A percentile compares a stretch with the other conserved stretches of the same genome.
These are phyloP conservation scores for Tricholoma flavovirens DNA, from an alignment of 768 basidiomycete species.

Conservation along the genomic window DNA sequence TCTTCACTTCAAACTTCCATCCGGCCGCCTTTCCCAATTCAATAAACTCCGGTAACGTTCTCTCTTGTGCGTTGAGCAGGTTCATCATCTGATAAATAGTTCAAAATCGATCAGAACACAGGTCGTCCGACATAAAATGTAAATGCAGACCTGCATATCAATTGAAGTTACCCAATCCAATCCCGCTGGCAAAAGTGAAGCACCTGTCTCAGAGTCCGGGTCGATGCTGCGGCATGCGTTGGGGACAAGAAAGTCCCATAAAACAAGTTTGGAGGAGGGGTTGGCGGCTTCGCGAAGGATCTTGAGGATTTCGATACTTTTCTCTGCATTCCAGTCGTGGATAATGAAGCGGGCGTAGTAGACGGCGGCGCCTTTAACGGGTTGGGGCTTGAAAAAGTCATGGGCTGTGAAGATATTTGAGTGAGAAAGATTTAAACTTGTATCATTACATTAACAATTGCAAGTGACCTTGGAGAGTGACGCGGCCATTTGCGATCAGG, in stretches of 20 bases:
- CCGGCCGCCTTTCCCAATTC: constrained; percentile 18
- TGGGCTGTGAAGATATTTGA: constrained; percentile 14
- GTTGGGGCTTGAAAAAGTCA: constrained; percentile 28
- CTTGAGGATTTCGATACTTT: constrained; percentile 21
- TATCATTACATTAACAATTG: neutral
- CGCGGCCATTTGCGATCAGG: constrained; percentile 18
- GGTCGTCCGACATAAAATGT: neutral
- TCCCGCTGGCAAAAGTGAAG: constrained; percentile 22
- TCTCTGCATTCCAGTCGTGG: constrained; percentile 26
- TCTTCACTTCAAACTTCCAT: constrained; percentile 20
- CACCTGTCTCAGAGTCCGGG: neutral
- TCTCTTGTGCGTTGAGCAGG: constrained; percentile 23
- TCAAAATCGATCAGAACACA: neutral
- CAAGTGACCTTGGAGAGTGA: constrained; percentile 22
- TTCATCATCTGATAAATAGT: constrained; percentile 21
- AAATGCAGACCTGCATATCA: constrained; percentile 21
- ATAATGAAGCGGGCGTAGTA: constrained; percentile 25
- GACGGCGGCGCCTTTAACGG: constrained; percentile 20
- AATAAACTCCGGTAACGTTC: constrained; percentile 20
- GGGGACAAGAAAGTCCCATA: constrained; percentile 18
- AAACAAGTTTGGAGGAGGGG: constrained; percentile 18
- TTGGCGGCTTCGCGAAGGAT: constrained; percentile 19
- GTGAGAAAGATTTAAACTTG: neutral
- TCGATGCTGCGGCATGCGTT: constrained; percentile 12
- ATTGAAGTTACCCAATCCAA: constrained; percentile 10